Base-by-base conservation (phyloP, 2,329 filamentous ascomycete genomes). In the Sporothrix luriei region DNA sequence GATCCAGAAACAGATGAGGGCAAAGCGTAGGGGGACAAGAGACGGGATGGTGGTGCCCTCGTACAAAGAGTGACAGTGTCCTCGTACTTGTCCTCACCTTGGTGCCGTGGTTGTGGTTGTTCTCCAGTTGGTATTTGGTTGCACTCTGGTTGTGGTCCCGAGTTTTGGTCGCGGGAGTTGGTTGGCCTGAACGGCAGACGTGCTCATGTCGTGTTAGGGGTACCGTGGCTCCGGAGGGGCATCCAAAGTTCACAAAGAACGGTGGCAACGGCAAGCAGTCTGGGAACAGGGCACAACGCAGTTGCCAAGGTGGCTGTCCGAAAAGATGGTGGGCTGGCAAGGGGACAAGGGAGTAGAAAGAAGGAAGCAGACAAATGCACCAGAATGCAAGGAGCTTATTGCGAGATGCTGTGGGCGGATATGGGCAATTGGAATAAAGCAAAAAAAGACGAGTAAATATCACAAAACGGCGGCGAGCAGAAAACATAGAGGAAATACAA, bases 231-330 rank as follows among this genome's bases (percentile, higher is more conserved):
- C 33, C 49, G n/a, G 48, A 46, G 48, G 14, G 64, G 24, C 40
- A 26, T 49, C 33, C 54, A 4, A 1, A 43, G 26, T 66, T 43
- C 29, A 26, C 64, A 54, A 66, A 54, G 29, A 49, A 40, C 29
- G 26, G 46, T 46, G 62, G 46, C 26, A 48, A 66, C 43, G 61
- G 46, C 16, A 65, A 64, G 43, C 43, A 26, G 61, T 65, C 61
- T 38, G 26, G 43, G 46, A 65, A 62, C 59, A 62, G 19, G 59
- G 59, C 40, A 38, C 57, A 19, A 24, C 21, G 59, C 24, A 43
- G 40, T 19, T 48, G 43, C 21, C 29, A 66, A 38, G 33, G 49
- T n/a, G 19, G 49, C 29, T 55, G 48, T 59, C 55, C 40, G 43
- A 33, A 9, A 40, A 67, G 33, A 19, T 38, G 62, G 62, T 24